Base-by-base conservation (phyloP, 805 yeast species). In the Myxozyma neglecta region DNA sequence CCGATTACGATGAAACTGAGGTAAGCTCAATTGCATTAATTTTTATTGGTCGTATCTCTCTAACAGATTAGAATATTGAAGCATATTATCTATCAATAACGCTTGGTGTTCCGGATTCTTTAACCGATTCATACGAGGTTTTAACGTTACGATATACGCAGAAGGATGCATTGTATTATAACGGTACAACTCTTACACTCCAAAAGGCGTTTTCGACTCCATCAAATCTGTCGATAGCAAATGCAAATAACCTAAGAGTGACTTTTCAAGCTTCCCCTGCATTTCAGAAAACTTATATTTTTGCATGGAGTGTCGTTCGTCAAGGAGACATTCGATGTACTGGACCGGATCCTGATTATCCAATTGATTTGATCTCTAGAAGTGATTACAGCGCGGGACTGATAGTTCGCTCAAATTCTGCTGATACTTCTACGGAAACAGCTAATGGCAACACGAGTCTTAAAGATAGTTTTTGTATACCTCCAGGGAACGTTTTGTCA, bases 261-360 rank as follows among this genome's bases (percentile, higher is more conserved):
- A 51, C 55, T 3, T 51, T 51, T n/a, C 55, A 51, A 24, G 46
- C 47, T 7, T 20, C 55, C 16, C 29, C 47, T 24, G 46, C 55
- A 9, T 51, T 39, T 16, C 47, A 51, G 40, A 10, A 45, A 7
- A 34, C 35, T 8, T 51, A 51, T 24, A 36, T 51, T 20, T 51
- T 24, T 24, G 14, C 46, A 6, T 18, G 42, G 39, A 51, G 18
- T 11, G 20, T 51, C 1, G 46, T 40, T 24, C 29, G 29, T 24
- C 29, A 24, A 24, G 11, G 16, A 20, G 10, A 36, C 47, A 39
- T 20, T 24, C 6, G 46, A 51, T 51, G 55, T n/a, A 1, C 6
- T 11, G 46, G n/a, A 3, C 20, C 55, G 11, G 46, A 40, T 40
- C 47, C 46, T 9, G 37, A 51, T 20, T 51, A 24, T 29, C 6